Conservation (phyloP, 345 rosid species). For the Melaleuca alternifolia region DNA sequence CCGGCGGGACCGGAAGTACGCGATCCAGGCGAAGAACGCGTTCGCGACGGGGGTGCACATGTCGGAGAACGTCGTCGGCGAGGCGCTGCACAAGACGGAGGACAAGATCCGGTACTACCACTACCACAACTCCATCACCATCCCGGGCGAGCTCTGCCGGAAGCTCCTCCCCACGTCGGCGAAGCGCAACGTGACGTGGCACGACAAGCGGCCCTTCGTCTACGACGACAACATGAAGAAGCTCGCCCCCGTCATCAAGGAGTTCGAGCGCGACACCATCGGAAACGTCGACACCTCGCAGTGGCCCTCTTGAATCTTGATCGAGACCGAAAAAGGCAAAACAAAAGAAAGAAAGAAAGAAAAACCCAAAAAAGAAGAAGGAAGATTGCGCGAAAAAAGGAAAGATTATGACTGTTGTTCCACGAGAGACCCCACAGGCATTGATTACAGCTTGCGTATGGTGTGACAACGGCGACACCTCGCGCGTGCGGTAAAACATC, state of each 20-base stretch:
- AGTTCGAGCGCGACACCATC: slow-evolving; percentile 42
- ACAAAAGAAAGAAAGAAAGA: too few relatives aligned
- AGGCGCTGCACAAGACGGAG: slow-evolving; percentile 71
- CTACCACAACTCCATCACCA: slow-evolving; percentile 64
- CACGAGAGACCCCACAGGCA: neutral
- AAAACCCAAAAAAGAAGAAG: neutral
- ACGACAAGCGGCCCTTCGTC: slow-evolving; percentile 52
- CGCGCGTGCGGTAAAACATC: neutral
- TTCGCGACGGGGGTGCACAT: slow-evolving; percentile 83
- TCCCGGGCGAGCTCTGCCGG: slow-evolving; percentile 58
- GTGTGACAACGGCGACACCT: neutral
- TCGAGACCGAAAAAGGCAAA: neutral
- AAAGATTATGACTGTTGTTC: neutral
- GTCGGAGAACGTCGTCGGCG: slow-evolving; percentile 82
- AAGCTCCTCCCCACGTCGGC: slow-evolving; percentile 40
- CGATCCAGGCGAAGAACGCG: slow-evolving; percentile 80
- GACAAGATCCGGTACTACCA: slow-evolving; percentile 65
- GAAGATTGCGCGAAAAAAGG: neutral
- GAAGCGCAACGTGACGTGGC: slow-evolving; percentile 34
- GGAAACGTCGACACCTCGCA: slow-evolving; percentile 7
- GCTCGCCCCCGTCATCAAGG: slow-evolving; percentile 41
- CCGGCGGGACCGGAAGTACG: slow-evolving; percentile 75
- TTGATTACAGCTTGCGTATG: neutral
- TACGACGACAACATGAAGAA: slow-evolving; percentile 69
- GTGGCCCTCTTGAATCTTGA: neutral